Percentiles rank a stretch among this genome's conserved stretches.
Evolutionary conservation across 257 asterid genomes (phyloP).

Genomic region (Sherardia arvensis): DNA sequence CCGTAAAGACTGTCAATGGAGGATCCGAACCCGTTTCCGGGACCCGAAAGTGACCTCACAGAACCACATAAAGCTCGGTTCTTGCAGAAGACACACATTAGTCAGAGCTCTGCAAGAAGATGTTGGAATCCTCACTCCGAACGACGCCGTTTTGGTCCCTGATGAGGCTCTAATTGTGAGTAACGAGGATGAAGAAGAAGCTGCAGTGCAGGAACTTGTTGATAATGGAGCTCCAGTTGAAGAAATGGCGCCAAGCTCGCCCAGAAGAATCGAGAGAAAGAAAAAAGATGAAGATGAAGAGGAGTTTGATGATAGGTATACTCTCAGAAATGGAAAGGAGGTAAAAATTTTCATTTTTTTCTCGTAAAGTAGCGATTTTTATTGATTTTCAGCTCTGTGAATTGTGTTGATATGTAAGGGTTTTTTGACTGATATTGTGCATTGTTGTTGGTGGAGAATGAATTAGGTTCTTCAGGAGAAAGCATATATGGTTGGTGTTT

Average conservation of each 20-base stretch:
- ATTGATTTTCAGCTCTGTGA: background rate
- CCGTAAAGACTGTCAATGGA: slow-evolving; percentile 28
- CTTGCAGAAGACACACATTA: background rate
- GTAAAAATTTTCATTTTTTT: slow-evolving; percentile 19
- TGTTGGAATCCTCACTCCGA: slow-evolving; percentile 45
- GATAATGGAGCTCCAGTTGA: slow-evolving; percentile 10
- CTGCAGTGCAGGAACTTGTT: slow-evolving; percentile 4
- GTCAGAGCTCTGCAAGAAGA: slow-evolving; percentile 38
- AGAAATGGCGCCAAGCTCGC: slow-evolving; percentile 22
- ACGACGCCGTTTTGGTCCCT: slow-evolving; percentile 45
- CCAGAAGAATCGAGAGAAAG: slow-evolving; percentile 20
- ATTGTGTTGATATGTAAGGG: background rate
- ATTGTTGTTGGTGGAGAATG: slow-evolving; percentile 5
- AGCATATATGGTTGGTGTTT: slow-evolving; percentile 81
- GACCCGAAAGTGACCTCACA: slow-evolving; percentile 21
- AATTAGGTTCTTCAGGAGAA: slow-evolving; percentile 82
- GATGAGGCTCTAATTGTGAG: slow-evolving; percentile 20
- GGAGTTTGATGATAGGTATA: slow-evolving; percentile 41
- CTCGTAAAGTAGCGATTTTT: background rate
- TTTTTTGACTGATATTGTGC: background rate
- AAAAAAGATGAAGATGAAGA: slow-evolving; percentile 20
- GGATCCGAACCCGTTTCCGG: slow-evolving; percentile 28
- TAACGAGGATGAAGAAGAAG: slow-evolving; percentile 12
- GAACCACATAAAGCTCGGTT: slow-evolving; percentile 7
- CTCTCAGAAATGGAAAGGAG: slow-evolving; percentile 71